These are phyloP conservation scores for Pseudogymnoascus destructans DNA, from an alignment of 2,329 filamentous ascomycete genomes.

Conservation along the genomic window DNA sequence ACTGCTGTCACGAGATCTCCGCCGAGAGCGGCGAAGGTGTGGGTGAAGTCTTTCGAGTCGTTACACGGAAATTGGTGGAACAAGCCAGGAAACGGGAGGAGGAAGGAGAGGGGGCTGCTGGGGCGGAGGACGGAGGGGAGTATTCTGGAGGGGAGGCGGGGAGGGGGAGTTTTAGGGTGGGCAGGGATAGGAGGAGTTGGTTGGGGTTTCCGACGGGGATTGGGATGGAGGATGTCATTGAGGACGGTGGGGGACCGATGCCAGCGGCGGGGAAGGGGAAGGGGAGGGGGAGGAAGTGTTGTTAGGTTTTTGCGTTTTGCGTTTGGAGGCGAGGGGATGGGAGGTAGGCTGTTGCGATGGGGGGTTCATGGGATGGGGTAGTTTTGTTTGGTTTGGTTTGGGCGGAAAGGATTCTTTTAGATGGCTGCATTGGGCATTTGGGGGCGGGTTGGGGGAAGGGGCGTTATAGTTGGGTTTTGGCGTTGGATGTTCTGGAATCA, in stretches of 20 bases:
- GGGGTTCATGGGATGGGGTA: background rate
- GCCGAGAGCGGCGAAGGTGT: constrained; percentile 91
- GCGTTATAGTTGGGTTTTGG: background rate
- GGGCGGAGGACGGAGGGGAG: constrained; percentile 12
- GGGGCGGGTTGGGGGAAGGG: background rate
- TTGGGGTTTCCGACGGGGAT: constrained; percentile 39
- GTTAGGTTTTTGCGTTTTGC: background rate
- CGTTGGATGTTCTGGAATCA: background rate
- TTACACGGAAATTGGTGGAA: constrained; percentile 73
- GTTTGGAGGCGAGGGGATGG: background rate
- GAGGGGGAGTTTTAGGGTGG: constrained; percentile 45
- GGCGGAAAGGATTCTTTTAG: background rate
- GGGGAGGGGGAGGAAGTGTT: background rate
- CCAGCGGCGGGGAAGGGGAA: background rate
- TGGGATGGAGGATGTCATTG: background rate
- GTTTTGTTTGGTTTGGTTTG: background rate
- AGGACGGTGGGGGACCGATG: background rate
- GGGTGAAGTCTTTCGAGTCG: constrained; percentile 88
- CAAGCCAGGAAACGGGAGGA: constrained; percentile 45
- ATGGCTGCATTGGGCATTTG: background rate
- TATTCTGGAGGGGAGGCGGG: constrained; percentile 36
- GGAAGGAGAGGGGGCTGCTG: constrained; percentile 23
- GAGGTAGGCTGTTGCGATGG: background rate
- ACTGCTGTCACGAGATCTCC: constrained; percentile 92
- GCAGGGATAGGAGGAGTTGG: constrained; percentile 55